These are phyloP conservation scores for Hypoxylon crocopeplum DNA, from an alignment of 495 filamentous ascomycete genomes.

Conservation along the genomic window DNA sequence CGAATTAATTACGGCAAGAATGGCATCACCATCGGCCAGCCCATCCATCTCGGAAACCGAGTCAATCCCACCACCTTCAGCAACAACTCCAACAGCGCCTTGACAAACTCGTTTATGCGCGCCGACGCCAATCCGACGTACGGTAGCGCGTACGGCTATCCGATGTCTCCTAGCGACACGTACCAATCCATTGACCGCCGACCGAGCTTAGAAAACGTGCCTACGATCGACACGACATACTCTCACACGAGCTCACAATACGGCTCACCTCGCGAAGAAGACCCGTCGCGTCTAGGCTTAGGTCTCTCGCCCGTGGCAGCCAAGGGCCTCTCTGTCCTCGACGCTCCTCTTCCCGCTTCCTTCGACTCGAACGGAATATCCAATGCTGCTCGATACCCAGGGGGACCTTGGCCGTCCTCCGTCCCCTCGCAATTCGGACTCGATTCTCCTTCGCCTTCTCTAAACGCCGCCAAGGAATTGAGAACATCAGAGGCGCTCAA, in stretches of 20 bases:
- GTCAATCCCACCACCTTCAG: slow-evolving; percentile 67
- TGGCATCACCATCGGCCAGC: slow-evolving; percentile 57
- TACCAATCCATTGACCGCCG: slow-evolving; percentile 55
- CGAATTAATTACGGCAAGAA: slow-evolving; percentile 77
- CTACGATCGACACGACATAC: slow-evolving; percentile 81
- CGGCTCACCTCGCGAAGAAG: slow-evolving; percentile 86
- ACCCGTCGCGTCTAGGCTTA: slow-evolving; percentile 60
- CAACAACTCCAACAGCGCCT: slow-evolving; percentile 68
- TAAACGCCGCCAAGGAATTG: slow-evolving; percentile 61
- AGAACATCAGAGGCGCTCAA: slow-evolving; percentile 77
- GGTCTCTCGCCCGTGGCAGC: slow-evolving; percentile 75
- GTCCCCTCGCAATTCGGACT: slow-evolving; percentile 91
- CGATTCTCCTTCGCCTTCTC: slow-evolving; percentile 84
- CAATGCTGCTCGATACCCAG: slow-evolving; percentile 76
- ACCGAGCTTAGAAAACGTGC: slow-evolving; percentile 62
- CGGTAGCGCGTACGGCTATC: slow-evolving; percentile 44
- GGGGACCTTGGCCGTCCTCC: slow-evolving; percentile 87
- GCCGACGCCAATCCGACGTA: slow-evolving; percentile 64
- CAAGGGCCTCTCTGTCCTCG: slow-evolving; percentile 80
- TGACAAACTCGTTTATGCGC: slow-evolving; percentile 83
- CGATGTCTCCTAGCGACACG: slow-evolving; percentile 43
- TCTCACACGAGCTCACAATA: slow-evolving; percentile 79
- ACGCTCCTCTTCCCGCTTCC: slow-evolving; percentile 91
- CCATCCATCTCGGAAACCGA: slow-evolving; percentile 71
- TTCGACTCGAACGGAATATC: slow-evolving; percentile 98